A percentile compares a stretch with the other conserved stretches of the same genome.
Conservation (phyloP, 495 filamentous ascomycete species). For the Penicillium canescens region DNA sequence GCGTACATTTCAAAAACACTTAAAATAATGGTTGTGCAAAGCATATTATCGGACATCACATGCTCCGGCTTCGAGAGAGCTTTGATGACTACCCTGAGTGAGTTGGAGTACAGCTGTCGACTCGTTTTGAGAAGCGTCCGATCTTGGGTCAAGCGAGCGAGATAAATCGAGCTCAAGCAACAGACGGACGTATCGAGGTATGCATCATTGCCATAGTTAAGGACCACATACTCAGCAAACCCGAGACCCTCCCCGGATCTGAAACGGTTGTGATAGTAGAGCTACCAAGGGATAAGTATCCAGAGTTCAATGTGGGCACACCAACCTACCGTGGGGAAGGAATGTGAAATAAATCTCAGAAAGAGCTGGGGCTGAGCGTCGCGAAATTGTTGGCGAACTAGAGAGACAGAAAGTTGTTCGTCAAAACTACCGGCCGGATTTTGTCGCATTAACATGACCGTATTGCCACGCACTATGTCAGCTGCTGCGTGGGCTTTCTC, state of each 20-base stretch:
- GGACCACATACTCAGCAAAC: conserved; percentile 25
- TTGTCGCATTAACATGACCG: conserved; percentile 27
- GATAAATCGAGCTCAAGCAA: conserved; percentile 32
- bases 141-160: conserved; percentile 30
- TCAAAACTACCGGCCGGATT: conserved; percentile 18
- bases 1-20: conserved; percentile 40
- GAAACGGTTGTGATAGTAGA: conserved; percentile 34
- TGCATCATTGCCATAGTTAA: conserved; percentile 22
- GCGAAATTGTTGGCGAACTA: conserved; percentile 25
- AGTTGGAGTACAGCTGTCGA: conserved; percentile 31
- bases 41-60: conserved; percentile 31
- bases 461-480: conserved; percentile 21
- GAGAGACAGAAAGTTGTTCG: conserved; percentile 22
- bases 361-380: conserved; percentile 28
- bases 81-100: conserved; percentile 22
- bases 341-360: conserved; percentile 29
- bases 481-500: conserved; percentile 14
- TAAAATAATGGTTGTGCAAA: conserved; percentile 36
- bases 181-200: conserved; percentile 32
- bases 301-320: too few relatives aligned
- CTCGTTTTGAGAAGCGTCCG: conserved; percentile 21
- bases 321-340: conserved; percentile 23
- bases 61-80: conserved; percentile 23
- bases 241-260: conserved; percentile 25
- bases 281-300: background rate